Percentiles rank a stretch among this genome's conserved stretches.
Conservation (phyloP, 371 early-diverging fungal genomes). For the Amoeboaphelidium occidentale region DNA sequence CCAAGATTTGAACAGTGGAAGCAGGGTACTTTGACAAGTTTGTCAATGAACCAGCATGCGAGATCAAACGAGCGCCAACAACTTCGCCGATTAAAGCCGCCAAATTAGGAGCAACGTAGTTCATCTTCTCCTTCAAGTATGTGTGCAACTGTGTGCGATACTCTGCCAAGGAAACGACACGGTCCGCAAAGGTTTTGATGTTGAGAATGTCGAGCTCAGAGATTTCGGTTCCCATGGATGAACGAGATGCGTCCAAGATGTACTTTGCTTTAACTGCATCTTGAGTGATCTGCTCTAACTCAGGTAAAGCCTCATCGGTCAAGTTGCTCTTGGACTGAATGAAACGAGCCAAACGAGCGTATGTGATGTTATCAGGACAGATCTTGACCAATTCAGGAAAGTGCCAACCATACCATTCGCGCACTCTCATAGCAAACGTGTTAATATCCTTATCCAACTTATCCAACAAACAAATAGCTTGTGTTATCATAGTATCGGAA, state of each 20-base stretch:
- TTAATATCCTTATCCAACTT: conserved; percentile 88
- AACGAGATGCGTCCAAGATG: conserved; percentile 72
- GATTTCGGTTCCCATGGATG: conserved; percentile 86
- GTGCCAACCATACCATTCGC: conserved; percentile 98
- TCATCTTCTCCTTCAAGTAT: conserved; percentile 87
- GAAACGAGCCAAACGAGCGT: conserved; percentile 57
- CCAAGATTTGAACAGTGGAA: conserved; percentile 94
- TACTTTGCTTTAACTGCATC: conserved; percentile 37
- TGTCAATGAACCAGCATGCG: conserved; percentile 88
- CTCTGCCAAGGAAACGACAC: conserved; percentile 69
- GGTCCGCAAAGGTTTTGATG: conserved; percentile 76
- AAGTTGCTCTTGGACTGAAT: conserved; percentile 75
- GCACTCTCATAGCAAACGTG: conserved; percentile 66
- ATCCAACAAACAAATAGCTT: conserved; percentile 66
- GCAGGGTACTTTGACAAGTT: conserved; percentile 94
- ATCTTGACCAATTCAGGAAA: conserved; percentile 95
- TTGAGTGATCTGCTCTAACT: conserved; percentile 30
- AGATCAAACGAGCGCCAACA: conserved; percentile 83
- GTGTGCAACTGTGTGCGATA: conserved; percentile 70
- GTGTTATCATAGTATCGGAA: conserved; percentile 75
- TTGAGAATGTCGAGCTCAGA: conserved; percentile 78
- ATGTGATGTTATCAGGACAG: conserved; percentile 69
- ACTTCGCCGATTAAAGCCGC: conserved; percentile 88
- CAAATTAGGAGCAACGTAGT: conserved; percentile 90
- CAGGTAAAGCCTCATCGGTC: conserved; percentile 40